Evolutionary conservation across 352 stramenopile genomes (phyloP).

Genomic region (Phytophthora lateralis): DNA sequence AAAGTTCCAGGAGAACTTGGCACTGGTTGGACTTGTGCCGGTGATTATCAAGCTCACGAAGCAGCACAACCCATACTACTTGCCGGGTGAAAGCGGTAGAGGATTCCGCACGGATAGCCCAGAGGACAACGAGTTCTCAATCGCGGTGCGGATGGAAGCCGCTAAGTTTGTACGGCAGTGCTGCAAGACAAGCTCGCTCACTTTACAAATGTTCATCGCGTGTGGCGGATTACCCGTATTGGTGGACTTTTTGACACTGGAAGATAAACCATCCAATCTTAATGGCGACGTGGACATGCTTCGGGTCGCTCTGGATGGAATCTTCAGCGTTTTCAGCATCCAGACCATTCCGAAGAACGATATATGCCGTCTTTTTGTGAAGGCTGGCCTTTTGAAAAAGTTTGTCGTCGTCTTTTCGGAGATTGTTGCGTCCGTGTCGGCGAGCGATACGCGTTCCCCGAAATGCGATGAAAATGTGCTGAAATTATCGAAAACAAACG

Average conservation of each 20-base stretch:
- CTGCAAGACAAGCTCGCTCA: conserved; percentile 87
- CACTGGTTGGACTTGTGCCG: conserved; percentile 89
- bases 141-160: conserved; percentile 81
- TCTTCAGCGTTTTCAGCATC: conserved; percentile 90
- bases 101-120: conserved; percentile 19
- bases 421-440: conserved; percentile 51
- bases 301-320: conserved; percentile 90
- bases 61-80: conserved; percentile 46
- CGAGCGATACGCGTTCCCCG: conserved; percentile 22
- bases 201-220: conserved; percentile 94
- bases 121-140: conserved; percentile 43
- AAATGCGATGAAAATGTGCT: conserved; percentile 13
- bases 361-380: conserved; percentile 95
- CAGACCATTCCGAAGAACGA: conserved; percentile 94
- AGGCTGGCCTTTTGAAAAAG: conserved; percentile 88
- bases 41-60: conserved; percentile 91
- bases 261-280: conserved; percentile 27
- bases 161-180: conserved; percentile 90
- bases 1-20: conserved; percentile 92
- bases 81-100: conserved; percentile 23
- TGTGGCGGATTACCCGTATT: conserved; percentile 89
- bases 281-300: conserved; percentile 63
- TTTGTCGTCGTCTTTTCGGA: conserved; percentile 89
- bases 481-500: conserved; percentile 6
- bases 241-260: conserved; percentile 78